Percentiles rank a stretch among this genome's conserved stretches.
Conservation (phyloP, 805 yeast species). For the Cyberlindnera subsufficiens region DNA sequence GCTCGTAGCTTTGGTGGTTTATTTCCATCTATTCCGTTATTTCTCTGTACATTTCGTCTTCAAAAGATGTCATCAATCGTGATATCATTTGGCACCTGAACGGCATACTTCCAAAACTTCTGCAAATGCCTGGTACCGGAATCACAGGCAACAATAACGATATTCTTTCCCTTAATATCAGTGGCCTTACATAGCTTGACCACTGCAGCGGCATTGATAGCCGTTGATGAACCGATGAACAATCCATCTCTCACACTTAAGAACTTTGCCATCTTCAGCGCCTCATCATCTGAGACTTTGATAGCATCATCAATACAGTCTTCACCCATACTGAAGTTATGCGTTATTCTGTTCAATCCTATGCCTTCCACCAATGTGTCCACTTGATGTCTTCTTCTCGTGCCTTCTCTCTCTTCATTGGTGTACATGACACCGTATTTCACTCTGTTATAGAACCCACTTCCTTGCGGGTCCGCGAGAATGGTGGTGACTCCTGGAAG, state of each 20-base stretch:
- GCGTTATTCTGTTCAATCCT: constrained; percentile 82
- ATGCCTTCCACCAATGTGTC: constrained; percentile 94
- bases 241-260: constrained; percentile 80
- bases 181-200: constrained; percentile 44
- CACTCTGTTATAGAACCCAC: constrained; percentile 81
- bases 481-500: constrained; percentile 37
- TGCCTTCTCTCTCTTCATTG: constrained; percentile 82
- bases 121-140: constrained; percentile 86
- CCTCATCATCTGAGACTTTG: constrained; percentile 74
- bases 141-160: constrained; percentile 88
- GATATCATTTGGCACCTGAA: constrained; percentile 25
- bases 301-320: constrained; percentile 68
- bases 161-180: constrained; percentile 49
- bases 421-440: constrained; percentile 94
- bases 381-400: constrained; percentile 91
- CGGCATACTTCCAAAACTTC: constrained; percentile 83
- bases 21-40: no score
- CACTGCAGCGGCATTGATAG: constrained; percentile 91
- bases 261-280: constrained; percentile 82
- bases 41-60: background rate
- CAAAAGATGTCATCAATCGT: constrained; percentile 29
- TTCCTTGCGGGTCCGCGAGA: constrained; percentile 94
- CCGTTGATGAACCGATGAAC: constrained; percentile 91
- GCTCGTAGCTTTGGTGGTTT: no score
- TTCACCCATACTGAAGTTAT: constrained; percentile 73